phyloP scores from a whole-genome alignment of 345 rosid genomes.

The Theobroma cacao region DNA sequence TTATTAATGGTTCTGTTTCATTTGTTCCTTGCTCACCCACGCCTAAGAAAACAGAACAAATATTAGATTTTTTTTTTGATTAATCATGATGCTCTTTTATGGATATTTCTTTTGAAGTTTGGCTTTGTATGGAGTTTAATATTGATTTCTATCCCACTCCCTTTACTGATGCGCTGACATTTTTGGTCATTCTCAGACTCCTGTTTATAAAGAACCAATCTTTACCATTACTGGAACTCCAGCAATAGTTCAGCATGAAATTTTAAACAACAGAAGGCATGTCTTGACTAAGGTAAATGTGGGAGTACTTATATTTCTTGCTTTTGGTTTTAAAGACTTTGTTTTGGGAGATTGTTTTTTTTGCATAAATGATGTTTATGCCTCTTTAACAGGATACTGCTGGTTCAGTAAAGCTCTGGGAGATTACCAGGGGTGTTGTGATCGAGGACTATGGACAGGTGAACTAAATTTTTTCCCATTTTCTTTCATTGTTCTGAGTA shows the following conservation, averaged over 20 bases:
- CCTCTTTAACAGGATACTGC: conserved; percentile 66
- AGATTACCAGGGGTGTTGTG: conserved; percentile 81
- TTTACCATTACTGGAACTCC: conserved; percentile 78
- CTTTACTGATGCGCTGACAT: not conserved
- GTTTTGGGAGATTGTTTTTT: conserved; percentile 1
- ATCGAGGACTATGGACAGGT: conserved; percentile 96
- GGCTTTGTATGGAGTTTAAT: not conserved
- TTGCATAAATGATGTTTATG: conserved; percentile 21
- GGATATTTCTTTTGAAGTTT: conserved; percentile 1
- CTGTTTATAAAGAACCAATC: conserved; percentile 79
- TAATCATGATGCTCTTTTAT: not conserved
- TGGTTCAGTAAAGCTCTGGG: conserved; percentile 96
- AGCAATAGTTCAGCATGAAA: conserved; percentile 91
- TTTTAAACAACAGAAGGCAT: conserved; percentile 93
- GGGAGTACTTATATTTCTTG: conserved; percentile 2
- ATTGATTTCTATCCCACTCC: not conserved
- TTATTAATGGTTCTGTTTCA: not conserved
- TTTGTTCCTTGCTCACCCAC: not conserved
- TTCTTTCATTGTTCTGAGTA: not conserved
- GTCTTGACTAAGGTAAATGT: conserved; percentile 83
- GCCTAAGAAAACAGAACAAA: not conserved
- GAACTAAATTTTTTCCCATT: not conserved
- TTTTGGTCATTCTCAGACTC: conserved; percentile 47
- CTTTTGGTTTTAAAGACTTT: conserved; percentile 7
- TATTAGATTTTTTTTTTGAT: not conserved